Conservation (phyloP, 345 rosid species). For the Gossypium raimondii region DNA sequence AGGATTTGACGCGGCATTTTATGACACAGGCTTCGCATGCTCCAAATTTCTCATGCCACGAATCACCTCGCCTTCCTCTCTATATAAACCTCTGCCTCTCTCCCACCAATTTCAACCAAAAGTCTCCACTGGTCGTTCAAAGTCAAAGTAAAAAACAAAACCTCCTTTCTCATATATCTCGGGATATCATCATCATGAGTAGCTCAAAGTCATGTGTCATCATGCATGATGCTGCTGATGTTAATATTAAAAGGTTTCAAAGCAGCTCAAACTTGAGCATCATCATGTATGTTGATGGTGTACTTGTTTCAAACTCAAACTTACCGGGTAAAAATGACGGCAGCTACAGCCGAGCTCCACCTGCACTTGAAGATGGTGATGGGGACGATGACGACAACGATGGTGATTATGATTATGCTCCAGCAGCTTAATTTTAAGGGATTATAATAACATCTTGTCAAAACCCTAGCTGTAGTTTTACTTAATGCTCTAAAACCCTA, state of each 20-base stretch:
- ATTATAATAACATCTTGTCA: background rate
- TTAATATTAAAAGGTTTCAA: background rate
- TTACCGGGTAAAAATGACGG: background rate
- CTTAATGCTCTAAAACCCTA: background rate
- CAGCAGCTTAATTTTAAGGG: slow-evolving; percentile 23
- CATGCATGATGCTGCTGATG: background rate
- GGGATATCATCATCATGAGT: background rate
- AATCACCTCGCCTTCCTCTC: background rate
- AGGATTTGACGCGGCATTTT: slow-evolving; percentile 11
- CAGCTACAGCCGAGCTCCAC: background rate
- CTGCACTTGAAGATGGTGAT: slow-evolving; percentile 19
- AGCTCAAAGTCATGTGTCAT: background rate
- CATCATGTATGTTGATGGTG: slow-evolving; percentile 8
- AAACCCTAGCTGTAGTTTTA: background rate
- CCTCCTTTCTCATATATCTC: background rate
- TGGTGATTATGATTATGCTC: slow-evolving; percentile 29
- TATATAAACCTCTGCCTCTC: background rate
- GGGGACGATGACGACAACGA: slow-evolving; percentile 23
- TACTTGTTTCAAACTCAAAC: background rate
- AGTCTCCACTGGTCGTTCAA: background rate
- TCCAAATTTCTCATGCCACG: background rate
- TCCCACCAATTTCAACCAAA: background rate
- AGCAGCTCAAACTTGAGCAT: background rate
- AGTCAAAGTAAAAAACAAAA: background rate
- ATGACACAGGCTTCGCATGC: slow-evolving; percentile 1